phyloP scores from a whole-genome alignment of 352 stramenopile genomes.

The Phytophthora agathidicida region DNA sequence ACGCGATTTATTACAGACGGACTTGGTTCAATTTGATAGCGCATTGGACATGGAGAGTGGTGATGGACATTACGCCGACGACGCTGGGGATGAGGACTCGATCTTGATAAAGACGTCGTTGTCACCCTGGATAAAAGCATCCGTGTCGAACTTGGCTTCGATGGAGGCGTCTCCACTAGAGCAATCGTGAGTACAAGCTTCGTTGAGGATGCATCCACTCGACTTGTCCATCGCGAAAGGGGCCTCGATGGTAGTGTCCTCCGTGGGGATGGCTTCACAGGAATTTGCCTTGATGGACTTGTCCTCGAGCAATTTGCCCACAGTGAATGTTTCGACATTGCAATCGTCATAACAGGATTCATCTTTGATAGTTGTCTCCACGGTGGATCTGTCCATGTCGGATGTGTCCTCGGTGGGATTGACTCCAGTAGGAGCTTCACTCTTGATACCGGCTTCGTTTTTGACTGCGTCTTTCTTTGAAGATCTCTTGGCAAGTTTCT shows the following conservation, averaged over 20 bases:
- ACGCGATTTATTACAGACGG: slow-evolving; percentile 15
- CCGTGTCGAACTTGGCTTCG: background rate
- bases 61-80: slow-evolving; percentile 4
- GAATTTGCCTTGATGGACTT: background rate
- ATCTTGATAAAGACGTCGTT: slow-evolving; percentile 5
- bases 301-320: slow-evolving; percentile 7
- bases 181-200: too few relatives aligned
- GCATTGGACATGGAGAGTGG: background rate
- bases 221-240: too few relatives aligned
- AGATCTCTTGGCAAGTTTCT: background rate
- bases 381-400: background rate
- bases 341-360: background rate
- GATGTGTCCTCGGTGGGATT: background rate
- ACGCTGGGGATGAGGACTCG: slow-evolving; percentile 2
- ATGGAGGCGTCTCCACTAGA: background rate
- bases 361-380: background rate
- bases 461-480: too few relatives aligned
- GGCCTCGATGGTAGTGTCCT: background rate
- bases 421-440: too few relatives aligned
- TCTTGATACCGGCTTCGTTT: background rate
- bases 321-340: background rate
- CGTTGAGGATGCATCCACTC: too few relatives aligned
- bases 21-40: slow-evolving; percentile 3
- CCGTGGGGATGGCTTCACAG: background rate
- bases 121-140: slow-evolving; percentile 2